phyloP scores from a whole-genome alignment of 805 yeast species.

The Tetrapisispora fleetii region DNA sequence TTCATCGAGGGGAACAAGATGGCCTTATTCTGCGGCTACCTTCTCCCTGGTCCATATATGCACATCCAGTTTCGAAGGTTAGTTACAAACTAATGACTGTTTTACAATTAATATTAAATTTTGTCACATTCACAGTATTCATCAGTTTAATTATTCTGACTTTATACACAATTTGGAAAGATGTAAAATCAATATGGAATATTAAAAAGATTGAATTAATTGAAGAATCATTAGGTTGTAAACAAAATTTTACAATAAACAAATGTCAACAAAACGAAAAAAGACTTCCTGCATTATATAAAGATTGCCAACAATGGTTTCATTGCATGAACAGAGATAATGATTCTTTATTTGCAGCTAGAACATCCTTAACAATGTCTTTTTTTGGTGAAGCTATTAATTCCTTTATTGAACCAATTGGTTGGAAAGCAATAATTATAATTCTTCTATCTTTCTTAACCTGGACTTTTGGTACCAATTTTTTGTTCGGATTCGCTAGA shows the following conservation, averaged over 20 bases:
- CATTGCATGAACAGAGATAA: conserved; percentile 53
- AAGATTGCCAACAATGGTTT: conserved; percentile 51
- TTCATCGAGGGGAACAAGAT: not conserved
- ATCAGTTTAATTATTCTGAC: conserved; percentile 36
- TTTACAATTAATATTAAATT: conserved; percentile 46
- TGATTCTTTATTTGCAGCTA: conserved; percentile 34
- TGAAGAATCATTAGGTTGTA: conserved; percentile 46
- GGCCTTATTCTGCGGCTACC: conserved; percentile 30
- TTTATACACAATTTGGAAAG: conserved; percentile 42
- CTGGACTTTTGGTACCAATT: conserved; percentile 51
- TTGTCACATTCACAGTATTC: conserved; percentile 36
- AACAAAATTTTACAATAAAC: conserved; percentile 42
- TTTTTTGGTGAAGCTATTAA: conserved; percentile 53
- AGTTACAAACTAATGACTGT: conserved; percentile 55
- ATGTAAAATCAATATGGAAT: conserved; percentile 42
- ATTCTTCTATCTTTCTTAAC: conserved; percentile 32
- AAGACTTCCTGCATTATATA: conserved; percentile 49
- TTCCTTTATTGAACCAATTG: conserved; percentile 58
- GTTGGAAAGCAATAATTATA: conserved; percentile 46
- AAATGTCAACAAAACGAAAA: conserved; percentile 42
- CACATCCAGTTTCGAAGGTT: conserved; percentile 41
- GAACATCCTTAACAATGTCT: conserved; percentile 51
- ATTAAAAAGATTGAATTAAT: conserved; percentile 35
- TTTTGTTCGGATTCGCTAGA: conserved; percentile 55
- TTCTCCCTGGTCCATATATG: conserved; percentile 46